Percentiles rank a stretch among this genome's conserved stretches.
Conservation (phyloP, 2,329 filamentous ascomycete genomes). For the Colletotrichum graminicola region DNA sequence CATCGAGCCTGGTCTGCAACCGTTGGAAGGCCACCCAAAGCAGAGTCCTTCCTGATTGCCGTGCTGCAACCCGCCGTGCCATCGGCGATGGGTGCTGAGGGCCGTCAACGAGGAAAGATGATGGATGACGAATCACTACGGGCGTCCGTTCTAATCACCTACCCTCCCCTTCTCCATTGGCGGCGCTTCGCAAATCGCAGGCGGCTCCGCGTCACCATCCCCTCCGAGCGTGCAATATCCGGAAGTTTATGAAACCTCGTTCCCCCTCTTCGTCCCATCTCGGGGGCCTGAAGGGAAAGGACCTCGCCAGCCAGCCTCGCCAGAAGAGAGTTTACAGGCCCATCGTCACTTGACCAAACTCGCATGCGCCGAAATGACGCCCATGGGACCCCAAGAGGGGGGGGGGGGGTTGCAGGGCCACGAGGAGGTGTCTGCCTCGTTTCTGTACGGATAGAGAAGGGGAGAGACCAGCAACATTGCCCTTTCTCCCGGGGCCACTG, state of each 20-base stretch:
- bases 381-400: not conserved
- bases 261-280: constrained; percentile 33
- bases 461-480: not conserved
- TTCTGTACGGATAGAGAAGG: no score
- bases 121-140: not conserved
- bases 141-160: no score
- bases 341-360: constrained; percentile 32
- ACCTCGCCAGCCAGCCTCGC: constrained; percentile 29
- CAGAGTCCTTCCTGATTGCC: not conserved
- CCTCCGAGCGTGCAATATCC: constrained; percentile 19
- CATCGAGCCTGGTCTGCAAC: not conserved
- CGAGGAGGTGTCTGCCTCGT: no score
- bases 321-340: constrained; percentile 30
- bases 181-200: constrained; percentile 26
- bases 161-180: not conserved
- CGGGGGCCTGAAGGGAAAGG: not conserved
- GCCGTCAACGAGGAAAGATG: constrained; percentile 1
- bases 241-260: constrained; percentile 29
- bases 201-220: constrained; percentile 30
- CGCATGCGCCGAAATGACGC: constrained; percentile 5
- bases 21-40: not conserved
- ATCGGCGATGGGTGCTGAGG: constrained; percentile 6
- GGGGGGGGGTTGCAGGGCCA: not conserved
- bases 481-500: no score
- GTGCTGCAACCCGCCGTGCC: constrained; percentile 6